Evolutionary conservation across 2,329 filamentous ascomycete species (phyloP).

Genomic region (Fonsecaea pedrosoi): DNA sequence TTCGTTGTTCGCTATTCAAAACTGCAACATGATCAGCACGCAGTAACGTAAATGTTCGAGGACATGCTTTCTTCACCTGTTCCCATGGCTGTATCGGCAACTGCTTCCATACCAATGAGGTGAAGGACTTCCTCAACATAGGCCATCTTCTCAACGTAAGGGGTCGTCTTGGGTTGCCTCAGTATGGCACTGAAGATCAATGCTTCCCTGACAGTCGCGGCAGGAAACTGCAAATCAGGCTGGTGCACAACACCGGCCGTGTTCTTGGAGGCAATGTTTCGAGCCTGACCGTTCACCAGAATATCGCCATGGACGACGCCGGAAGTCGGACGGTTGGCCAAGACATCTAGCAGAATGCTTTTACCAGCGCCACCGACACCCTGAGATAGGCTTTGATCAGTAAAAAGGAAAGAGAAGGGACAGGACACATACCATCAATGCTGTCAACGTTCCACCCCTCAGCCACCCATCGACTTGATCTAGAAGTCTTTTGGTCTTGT

Average conservation of each 20-base stretch:
- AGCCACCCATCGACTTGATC: constrained; percentile 76
- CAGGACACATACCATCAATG: constrained; percentile 64
- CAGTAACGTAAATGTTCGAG: no score
- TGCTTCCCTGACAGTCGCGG: constrained; percentile 69
- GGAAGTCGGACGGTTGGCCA: constrained; percentile 72
- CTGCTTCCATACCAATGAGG: constrained; percentile 47
- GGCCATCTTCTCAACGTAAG: constrained; percentile 65
- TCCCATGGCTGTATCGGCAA: constrained; percentile 53
- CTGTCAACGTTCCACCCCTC: constrained; percentile 77
- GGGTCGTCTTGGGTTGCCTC: constrained; percentile 60
- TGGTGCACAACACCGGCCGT: constrained; percentile 74
- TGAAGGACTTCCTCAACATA: constrained; percentile 71
- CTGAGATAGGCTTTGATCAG: no score
- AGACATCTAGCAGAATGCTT: constrained; percentile 73
- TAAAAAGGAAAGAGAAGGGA: no score
- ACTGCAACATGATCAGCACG: no score
- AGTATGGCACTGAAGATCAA: constrained; percentile 70
- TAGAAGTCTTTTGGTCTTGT: constrained; percentile 63
- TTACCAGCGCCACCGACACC: constrained; percentile 74
- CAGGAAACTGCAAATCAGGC: constrained; percentile 71
- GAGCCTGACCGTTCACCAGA: constrained; percentile 67
- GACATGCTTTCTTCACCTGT: no score
- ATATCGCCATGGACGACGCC: constrained; percentile 69
- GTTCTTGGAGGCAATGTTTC: constrained; percentile 68
- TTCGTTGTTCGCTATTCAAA: constrained; percentile 62